These are phyloP conservation scores for Colletotrichum musicola DNA, from an alignment of 2,329 filamentous ascomycete species.

Conservation along the genomic window DNA sequence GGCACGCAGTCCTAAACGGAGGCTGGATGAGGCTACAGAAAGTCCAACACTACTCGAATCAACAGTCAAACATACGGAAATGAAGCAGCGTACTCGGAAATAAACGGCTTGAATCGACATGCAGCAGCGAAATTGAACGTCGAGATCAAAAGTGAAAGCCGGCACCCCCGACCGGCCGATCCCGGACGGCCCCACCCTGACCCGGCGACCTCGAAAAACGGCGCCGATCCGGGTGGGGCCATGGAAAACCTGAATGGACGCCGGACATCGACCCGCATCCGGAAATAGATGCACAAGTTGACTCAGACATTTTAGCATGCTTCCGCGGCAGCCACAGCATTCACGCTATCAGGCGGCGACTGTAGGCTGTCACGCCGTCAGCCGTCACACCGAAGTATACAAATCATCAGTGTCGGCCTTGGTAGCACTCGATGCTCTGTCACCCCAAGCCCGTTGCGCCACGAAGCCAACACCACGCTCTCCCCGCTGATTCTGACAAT, in stretches of 20 bases:
- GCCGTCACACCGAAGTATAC: neutral
- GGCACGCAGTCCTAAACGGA: neutral
- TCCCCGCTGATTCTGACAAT: neutral
- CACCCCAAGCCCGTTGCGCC: conserved; percentile 12
- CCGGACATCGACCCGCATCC: neutral
- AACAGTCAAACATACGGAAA: no score
- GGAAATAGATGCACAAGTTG: neutral
- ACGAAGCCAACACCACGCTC: conserved; percentile 1
- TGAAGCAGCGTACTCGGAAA: no score
- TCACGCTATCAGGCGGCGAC: neutral
- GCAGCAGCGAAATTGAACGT: neutral
- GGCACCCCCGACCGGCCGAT: neutral
- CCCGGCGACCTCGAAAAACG: neutral
- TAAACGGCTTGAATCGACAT: neutral
- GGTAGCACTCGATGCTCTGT: conserved; percentile 16
- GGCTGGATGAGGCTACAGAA: neutral
- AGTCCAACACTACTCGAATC: no score
- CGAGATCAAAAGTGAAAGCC: neutral
- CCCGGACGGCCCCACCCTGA: neutral
- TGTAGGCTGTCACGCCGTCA: neutral
- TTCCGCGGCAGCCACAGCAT: neutral
- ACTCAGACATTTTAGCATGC: neutral
- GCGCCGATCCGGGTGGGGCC: neutral
- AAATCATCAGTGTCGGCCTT: conserved; percentile 4
- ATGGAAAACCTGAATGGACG: neutral